Evolutionary conservation across 176 grass and related monocot genomes (phyloP).

Genomic region (Aegilops bicornis): DNA sequence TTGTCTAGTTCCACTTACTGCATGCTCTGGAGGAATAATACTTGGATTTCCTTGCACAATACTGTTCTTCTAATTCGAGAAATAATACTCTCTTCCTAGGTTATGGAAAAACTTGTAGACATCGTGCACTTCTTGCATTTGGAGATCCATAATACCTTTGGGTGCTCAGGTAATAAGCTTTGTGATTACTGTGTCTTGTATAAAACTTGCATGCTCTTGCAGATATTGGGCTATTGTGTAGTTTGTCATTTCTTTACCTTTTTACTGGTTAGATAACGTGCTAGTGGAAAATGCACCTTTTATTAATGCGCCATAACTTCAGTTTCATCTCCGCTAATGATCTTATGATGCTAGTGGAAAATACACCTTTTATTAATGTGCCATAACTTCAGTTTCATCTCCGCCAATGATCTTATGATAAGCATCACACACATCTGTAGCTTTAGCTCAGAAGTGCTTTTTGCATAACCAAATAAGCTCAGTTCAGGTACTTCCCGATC

Average conservation of each 20-base stretch:
- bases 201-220: slow-evolving; percentile 9
- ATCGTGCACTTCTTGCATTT: slow-evolving; percentile 96
- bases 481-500: slow-evolving; percentile 13
- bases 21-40: not conserved
- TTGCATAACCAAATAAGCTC: slow-evolving; percentile 5
- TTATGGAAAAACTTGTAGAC: slow-evolving; percentile 95
- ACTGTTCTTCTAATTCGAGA: slow-evolving; percentile 11
- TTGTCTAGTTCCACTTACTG: not conserved
- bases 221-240: not conserved
- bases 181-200: slow-evolving; percentile 19
- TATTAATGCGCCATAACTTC: not conserved
- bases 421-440: not conserved
- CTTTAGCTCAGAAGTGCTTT: not conserved
- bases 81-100: slow-evolving; percentile 47
- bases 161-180: slow-evolving; percentile 66
- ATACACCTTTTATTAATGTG: not conserved
- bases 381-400: slow-evolving; percentile 1
- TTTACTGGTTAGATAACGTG: slow-evolving; percentile 20
- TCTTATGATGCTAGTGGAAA: slow-evolving; percentile 1
- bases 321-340: slow-evolving; percentile 9
- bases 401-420: slow-evolving; percentile 9
- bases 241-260: slow-evolving; percentile 1
- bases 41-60: slow-evolving; percentile 13
- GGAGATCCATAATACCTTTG: slow-evolving; percentile 79
- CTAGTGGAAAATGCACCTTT: not conserved